Percentiles rank a stretch among this genome's conserved stretches.
phyloP scores from a whole-genome alignment of 805 yeast genomes.

The Pichia scutulata region DNA sequence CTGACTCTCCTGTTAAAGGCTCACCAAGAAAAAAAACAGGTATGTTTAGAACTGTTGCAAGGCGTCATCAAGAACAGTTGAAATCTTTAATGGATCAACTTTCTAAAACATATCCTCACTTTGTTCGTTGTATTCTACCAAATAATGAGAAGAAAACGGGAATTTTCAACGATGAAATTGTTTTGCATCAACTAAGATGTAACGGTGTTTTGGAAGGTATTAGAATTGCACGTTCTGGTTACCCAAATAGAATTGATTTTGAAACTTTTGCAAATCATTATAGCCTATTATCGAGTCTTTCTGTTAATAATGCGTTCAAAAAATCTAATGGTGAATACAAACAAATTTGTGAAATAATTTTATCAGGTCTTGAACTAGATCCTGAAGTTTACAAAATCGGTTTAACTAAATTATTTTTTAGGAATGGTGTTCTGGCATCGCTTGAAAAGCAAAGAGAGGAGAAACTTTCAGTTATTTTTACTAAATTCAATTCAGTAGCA shows the following conservation, averaged over 20 bases:
- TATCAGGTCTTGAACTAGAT: constrained; percentile 57
- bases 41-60: constrained; percentile 72
- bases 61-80: constrained; percentile 82
- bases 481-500: constrained; percentile 53
- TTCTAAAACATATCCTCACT: constrained; percentile 83
- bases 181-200: constrained; percentile 84
- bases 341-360: constrained; percentile 59
- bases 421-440: constrained; percentile 69
- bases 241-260: constrained; percentile 85
- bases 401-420: constrained; percentile 63
- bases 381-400: constrained; percentile 57
- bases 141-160: constrained; percentile 67
- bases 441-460: constrained; percentile 72
- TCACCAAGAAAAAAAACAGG: constrained; percentile 20
- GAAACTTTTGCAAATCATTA: constrained; percentile 74
- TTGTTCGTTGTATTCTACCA: constrained; percentile 93
- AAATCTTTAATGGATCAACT: constrained; percentile 63
- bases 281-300: constrained; percentile 40
- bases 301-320: constrained; percentile 10
- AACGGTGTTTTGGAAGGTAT: constrained; percentile 98
- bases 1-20: constrained; percentile 25
- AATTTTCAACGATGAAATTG: constrained; percentile 64
- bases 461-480: constrained; percentile 46
- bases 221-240: constrained; percentile 93
- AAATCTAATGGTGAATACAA: constrained; percentile 38